phyloP scores from a whole-genome alignment of 352 stramenopile species.

The Phytopythium helicoides region DNA sequence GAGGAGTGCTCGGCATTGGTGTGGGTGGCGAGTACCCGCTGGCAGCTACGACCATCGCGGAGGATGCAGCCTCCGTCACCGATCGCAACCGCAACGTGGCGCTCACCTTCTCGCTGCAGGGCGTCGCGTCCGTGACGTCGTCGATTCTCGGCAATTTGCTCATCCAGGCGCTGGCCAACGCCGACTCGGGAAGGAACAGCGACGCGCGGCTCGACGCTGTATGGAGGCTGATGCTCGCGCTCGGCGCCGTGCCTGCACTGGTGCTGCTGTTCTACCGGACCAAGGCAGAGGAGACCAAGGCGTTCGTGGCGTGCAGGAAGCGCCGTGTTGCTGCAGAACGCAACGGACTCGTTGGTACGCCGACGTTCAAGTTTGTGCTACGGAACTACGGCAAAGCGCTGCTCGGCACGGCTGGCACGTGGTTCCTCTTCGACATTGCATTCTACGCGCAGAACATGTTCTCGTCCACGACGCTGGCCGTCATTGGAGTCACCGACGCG shows the following conservation, averaged over 20 bases:
- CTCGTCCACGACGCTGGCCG: conserved; percentile 62
- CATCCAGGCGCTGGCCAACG: conserved; percentile 40
- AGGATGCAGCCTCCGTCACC: conserved; percentile 41
- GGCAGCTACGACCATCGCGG: conserved; percentile 41
- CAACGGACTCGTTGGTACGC: background rate
- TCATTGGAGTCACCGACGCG: conserved; percentile 49
- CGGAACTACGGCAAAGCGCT: conserved; percentile 49
- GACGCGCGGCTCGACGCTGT: conserved; percentile 47
- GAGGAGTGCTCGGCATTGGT: conserved; percentile 36
- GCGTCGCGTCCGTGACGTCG: conserved; percentile 48
- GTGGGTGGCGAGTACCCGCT: conserved; percentile 44
- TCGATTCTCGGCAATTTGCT: conserved; percentile 60
- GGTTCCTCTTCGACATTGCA: conserved; percentile 84
- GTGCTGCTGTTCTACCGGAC: conserved; percentile 66
- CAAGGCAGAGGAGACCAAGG: conserved; percentile 56
- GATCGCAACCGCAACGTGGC: conserved; percentile 52
- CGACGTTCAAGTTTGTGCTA: conserved; percentile 39
- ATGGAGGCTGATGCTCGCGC: conserved; percentile 59
- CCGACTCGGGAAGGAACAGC: conserved; percentile 30
- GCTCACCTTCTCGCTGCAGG: conserved; percentile 64
- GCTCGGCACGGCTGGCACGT: conserved; percentile 65
- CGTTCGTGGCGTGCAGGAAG: conserved; percentile 11
- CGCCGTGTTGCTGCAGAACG: conserved; percentile 5
- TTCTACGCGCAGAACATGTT: conserved; percentile 86
- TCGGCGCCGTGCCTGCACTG: conserved; percentile 58